phyloP scores from a whole-genome alignment of 2,329 filamentous ascomycete genomes.

The Taxawa tesnikishii region DNA sequence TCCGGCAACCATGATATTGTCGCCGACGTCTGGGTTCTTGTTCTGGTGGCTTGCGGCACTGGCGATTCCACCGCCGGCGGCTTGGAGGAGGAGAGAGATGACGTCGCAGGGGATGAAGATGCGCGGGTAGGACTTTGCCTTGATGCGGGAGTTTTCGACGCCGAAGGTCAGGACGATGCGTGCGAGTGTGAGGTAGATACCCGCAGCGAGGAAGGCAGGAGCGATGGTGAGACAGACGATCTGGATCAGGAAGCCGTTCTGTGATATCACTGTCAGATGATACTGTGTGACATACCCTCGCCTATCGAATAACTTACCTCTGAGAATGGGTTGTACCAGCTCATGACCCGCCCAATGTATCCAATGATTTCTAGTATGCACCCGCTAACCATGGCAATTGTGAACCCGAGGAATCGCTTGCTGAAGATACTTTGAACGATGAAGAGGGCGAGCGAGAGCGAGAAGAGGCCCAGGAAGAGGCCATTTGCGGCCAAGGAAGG shows the following conservation, averaged over 20 bases:
- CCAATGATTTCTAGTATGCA: slow-evolving; percentile 29
- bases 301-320: slow-evolving; percentile 12
- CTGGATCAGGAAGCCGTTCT: slow-evolving; percentile 26
- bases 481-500: slow-evolving; percentile 43
- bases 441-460: slow-evolving; percentile 28
- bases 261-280: neutral
- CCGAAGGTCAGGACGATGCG: slow-evolving; percentile 33
- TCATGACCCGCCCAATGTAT: slow-evolving; percentile 29
- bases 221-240: slow-evolving; percentile 30
- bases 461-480: slow-evolving; percentile 40
- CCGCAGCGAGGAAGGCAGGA: slow-evolving; percentile 32
- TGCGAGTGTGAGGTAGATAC: slow-evolving; percentile 35
- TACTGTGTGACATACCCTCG: neutral
- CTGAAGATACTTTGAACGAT: slow-evolving; percentile 30
- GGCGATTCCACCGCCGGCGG: slow-evolving; percentile 38
- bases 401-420: slow-evolving; percentile 34
- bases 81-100: slow-evolving; percentile 45
- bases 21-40: slow-evolving; percentile 26
- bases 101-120: slow-evolving; percentile 40
- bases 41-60: slow-evolving; percentile 18
- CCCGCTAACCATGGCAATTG: slow-evolving; percentile 25
- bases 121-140: slow-evolving; percentile 33
- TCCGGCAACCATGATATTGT: slow-evolving; percentile 53
- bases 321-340: slow-evolving; percentile 29
- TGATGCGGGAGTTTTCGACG: slow-evolving; percentile 25